Base-by-base conservation (phyloP, 225 moss, liverwort and hornwort genomes). In the Climacium dendroides region DNA sequence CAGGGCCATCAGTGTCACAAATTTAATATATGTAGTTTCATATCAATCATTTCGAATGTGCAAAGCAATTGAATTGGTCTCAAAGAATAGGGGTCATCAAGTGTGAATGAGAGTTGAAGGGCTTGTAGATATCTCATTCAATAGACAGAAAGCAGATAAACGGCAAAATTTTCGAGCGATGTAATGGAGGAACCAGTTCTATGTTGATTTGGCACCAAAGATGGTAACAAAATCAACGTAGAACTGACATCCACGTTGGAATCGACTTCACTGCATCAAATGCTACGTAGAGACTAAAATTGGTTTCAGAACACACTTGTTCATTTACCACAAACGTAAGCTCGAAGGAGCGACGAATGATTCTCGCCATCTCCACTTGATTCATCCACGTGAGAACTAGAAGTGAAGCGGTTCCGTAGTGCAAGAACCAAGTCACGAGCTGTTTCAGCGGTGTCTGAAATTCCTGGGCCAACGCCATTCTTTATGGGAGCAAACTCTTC, bases 401-500 rank as follows among this genome's bases (percentile, higher is more conserved):
- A 88, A 77, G 88, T 50, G 48, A 86, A 58, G 88, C 89, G 90
- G 30, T 88, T 63, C 59, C 41, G 92, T 37, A 94, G 87, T 13
- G 91, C 91, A 81, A 94, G 93, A 64, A 94, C 89, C 92, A 95
- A 85, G 67, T 93, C 88, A 55, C 92, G 91, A 83, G 96, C 98
- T 84, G 95, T 96, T 85, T 93, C 92, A 66, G 91, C 92, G 30
- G 91, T 94, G 85, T 96, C 97, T 26, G 91, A 58, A 73, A 86
- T 80, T 62, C 91, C 94, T 80, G 87, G 74, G 11, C 94, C 92
- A 79, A 88, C 41, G 57, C 88, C 92, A 90, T 98, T 96, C 89
- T 98, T 96, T 57, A 98, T 90, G 15, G 98, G 96, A 66, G 96
- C 95, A 89, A 98, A 98, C 83, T 98, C 96, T 86, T 98, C 98